These are phyloP conservation scores for Jacaranda copaia DNA, from an alignment of 257 asterid genomes.

Conservation along the genomic window DNA sequence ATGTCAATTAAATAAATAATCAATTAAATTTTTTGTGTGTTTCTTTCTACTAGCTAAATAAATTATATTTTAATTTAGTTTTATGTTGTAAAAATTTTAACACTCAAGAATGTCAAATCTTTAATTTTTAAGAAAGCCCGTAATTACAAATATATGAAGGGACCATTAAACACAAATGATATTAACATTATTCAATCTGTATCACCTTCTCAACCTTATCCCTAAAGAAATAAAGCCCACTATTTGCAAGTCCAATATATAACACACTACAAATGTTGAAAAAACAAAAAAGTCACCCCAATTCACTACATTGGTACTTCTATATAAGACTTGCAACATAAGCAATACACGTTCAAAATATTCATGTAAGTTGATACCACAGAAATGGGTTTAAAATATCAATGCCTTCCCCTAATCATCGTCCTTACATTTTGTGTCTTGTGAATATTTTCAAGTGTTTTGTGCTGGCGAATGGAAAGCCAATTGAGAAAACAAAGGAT, in stretches of 20 bases:
- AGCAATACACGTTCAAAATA: not conserved
- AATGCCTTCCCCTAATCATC: not conserved
- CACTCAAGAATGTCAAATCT: too few relatives aligned
- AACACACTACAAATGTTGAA: not conserved
- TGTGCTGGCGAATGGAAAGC: not conserved
- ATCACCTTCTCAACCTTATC: not conserved
- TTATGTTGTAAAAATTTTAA: too few relatives aligned
- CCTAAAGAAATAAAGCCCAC: not conserved
- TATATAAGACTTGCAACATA: not conserved
- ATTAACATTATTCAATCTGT: not conserved
- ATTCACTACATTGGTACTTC: not conserved
- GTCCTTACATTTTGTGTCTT: not conserved
- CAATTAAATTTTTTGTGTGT: too few relatives aligned
- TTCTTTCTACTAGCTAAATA: too few relatives aligned
- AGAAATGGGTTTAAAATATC: not conserved
- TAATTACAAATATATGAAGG: too few relatives aligned
- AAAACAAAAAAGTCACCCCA: not conserved
- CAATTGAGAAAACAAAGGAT: conserved; percentile 8
- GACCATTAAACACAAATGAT: too few relatives aligned
- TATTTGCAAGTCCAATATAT: too few relatives aligned
- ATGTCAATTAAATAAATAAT: too few relatives aligned
- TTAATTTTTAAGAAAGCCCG: too few relatives aligned
- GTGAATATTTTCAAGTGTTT: not conserved
- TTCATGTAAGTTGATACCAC: not conserved
- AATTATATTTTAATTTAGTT: too few relatives aligned